These are phyloP conservation scores for Oryza meyeriana DNA, from an alignment of 176 grass and related monocot genomes.

Conservation along the genomic window DNA sequence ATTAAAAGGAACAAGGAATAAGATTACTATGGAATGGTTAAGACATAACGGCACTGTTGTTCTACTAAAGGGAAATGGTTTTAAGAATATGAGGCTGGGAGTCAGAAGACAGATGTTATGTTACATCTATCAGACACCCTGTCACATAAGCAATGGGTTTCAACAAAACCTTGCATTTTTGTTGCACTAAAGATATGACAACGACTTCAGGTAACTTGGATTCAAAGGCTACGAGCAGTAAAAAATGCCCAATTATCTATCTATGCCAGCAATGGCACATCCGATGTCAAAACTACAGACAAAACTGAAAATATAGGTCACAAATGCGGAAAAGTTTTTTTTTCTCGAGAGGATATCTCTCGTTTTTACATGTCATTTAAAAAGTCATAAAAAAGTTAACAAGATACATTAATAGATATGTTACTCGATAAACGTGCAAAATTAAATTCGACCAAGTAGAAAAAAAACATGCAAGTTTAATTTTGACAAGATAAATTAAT, in stretches of 20 bases:
- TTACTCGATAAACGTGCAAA: no score
- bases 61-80: not conserved
- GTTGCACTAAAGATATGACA: not conserved
- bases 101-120: not conserved
- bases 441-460: no score
- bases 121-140: conserved; percentile 8
- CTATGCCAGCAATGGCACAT: not conserved
- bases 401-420: no score
- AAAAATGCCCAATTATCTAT: not conserved
- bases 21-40: conserved; percentile 25
- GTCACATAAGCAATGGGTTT: conserved; percentile 29
- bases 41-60: not conserved
- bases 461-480: no score
- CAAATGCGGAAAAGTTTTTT: not conserved
- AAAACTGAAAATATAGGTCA: not conserved
- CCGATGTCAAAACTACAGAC: not conserved
- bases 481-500: no score
- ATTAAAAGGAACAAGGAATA: conserved; percentile 4
- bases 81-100: not conserved
- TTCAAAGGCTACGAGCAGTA: no score
- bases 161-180: not conserved
- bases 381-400: no score
- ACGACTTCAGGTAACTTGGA: not conserved
- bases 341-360: no score
- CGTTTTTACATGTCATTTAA: no score